Percentiles rank a stretch among this genome's conserved stretches.
Conservation (phyloP, 169 alveolate genomes). For the Eimeria maxima region DNA sequence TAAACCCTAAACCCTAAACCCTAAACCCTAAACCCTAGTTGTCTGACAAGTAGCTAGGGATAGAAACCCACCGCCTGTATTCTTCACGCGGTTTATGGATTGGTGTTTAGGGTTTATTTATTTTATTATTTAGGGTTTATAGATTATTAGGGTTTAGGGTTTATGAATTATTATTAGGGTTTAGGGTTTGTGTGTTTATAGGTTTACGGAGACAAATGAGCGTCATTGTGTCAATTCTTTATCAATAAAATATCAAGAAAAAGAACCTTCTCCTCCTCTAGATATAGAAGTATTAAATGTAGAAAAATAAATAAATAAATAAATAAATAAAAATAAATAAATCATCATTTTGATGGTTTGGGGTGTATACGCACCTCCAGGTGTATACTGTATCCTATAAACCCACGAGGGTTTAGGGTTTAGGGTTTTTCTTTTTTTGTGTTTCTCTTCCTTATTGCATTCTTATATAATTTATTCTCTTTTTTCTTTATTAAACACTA, state of each 20-base stretch:
- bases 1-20: slow-evolving; percentile 31
- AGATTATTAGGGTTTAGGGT: slow-evolving; percentile 19
- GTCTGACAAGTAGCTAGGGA: not conserved
- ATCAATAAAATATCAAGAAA: slow-evolving; percentile 80
- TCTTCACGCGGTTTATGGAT: not conserved
- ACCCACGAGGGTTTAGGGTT: slow-evolving; percentile 18
- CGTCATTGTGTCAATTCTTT: slow-evolving; percentile 90
- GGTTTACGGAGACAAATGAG: slow-evolving; percentile 83
- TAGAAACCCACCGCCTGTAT: not conserved
- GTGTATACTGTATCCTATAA: too few relatives aligned
- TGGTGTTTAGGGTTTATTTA: not conserved
- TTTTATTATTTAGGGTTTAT: not conserved
- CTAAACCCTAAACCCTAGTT: slow-evolving; percentile 11
- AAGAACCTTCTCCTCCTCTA: slow-evolving; percentile 13
- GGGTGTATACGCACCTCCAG: not conserved
- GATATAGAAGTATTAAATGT: slow-evolving; percentile 12
- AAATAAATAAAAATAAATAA: too few relatives aligned
- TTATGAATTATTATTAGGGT: not conserved
- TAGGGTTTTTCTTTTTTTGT: not conserved
- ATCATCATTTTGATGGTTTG: not conserved
- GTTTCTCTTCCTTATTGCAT: too few relatives aligned
- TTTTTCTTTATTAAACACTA: too few relatives aligned
- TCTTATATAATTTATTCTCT: too few relatives aligned
- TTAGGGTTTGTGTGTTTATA: slow-evolving; percentile 71
- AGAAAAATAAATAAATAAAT: not conserved